phyloP scores from a whole-genome alignment of 2,329 filamentous ascomycete species.

The Septoria petroselini region DNA sequence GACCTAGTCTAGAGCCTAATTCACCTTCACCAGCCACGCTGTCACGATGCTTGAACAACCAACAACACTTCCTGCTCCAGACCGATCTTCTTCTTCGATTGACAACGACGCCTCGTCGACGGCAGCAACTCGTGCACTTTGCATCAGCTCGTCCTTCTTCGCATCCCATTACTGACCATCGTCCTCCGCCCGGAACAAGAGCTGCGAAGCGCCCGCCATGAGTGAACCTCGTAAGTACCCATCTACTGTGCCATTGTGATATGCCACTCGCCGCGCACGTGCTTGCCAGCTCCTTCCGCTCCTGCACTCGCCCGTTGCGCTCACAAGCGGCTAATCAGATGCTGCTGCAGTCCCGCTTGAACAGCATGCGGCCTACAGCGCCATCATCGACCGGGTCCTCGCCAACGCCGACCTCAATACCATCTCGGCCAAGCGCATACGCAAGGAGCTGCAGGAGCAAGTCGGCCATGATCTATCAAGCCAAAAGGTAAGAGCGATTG shows the following conservation, averaged over 20 bases:
- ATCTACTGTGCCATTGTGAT: background rate
- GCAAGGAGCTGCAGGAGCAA: constrained; percentile 59
- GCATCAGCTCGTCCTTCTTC: no score
- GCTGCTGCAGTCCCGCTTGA: constrained; percentile 30
- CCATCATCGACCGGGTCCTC: constrained; percentile 63
- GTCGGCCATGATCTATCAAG: constrained; percentile 60
- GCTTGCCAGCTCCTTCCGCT: background rate
- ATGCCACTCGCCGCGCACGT: background rate
- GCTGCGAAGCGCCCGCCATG: constrained; percentile 11
- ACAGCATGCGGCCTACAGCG: constrained; percentile 43
- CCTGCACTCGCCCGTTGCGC: background rate
- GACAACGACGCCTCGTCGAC: no score
- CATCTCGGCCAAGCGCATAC: constrained; percentile 63
- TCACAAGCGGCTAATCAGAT: constrained; percentile 1
- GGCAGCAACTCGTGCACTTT: no score
- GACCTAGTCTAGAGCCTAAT: no score
- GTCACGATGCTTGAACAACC: no score
- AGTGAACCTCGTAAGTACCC: constrained; percentile 12
- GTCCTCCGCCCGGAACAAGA: background rate
- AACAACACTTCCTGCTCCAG: no score
- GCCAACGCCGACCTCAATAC: constrained; percentile 60
- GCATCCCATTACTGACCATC: no score
- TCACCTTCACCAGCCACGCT: no score
- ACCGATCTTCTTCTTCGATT: no score
- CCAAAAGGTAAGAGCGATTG: constrained; percentile 53